Evolutionary conservation across 2,329 filamentous ascomycete genomes (phyloP), one percentile per base, ranked within the genome.

Genomic region (Talaromyces marneffei): DNA sequence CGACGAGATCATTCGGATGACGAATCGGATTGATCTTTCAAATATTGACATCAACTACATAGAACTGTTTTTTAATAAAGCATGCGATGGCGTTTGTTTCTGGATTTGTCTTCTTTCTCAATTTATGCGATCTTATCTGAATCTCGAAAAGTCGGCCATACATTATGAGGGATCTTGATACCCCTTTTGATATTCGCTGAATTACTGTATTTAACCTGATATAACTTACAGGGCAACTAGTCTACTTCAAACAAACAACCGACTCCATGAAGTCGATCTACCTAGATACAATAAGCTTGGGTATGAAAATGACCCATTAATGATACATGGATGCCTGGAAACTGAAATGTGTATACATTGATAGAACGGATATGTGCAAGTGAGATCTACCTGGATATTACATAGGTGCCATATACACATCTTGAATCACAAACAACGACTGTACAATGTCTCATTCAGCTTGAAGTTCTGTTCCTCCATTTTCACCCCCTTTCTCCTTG

Each of bases 11-110:
- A 39, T 9, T 57, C 53, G 1, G 56, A 35, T 29, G 60, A 62
- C 23, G 60, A 62, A 40, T 62, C 60, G 8, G 50, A 57, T 7
- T 62, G 50, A 62, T 27, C 6, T 54, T 31, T 23, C 4, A 23
- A 12, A 35, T 35, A 25, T 18, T 10, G 14, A 0, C 18, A 33
- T 52, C 48, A 33, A 31, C 20, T 6, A 52, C n/a, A 52, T 35
- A 52, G 27, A 31, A 18, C n/a, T 20, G 2, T 6, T 31, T 52
- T 52, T n/a, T 33, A 33, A 52, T 33, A 23, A 23, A 33, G 48
- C 48, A 52, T 52, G 57, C 35, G 46, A 59, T 20, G 57, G 57
- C 37, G 57, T 59, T 50, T 33, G 1, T 40, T 40, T 27, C 33
- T 27, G 31, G 46, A 12, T 18, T 31, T 39, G 33, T 18, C 18